Percentiles rank a stretch among this genome's conserved stretches.
Conservation (phyloP, 331 rosid genomes). For the Ulmus americana region DNA sequence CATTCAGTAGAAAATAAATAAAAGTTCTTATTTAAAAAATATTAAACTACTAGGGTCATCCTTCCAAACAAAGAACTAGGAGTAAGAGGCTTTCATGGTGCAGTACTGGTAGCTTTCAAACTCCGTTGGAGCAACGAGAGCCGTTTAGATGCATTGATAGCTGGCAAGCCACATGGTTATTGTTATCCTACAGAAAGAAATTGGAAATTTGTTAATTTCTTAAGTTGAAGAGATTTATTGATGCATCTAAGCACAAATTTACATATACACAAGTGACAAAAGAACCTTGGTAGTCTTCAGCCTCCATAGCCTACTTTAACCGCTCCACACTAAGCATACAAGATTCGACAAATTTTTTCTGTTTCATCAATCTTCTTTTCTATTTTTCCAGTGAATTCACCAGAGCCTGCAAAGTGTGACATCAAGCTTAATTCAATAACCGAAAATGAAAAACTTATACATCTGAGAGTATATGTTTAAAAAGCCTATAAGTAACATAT, state of each 20-base stretch:
- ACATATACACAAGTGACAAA: constrained; percentile 11
- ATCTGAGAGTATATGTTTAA: background rate
- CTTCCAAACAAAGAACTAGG: constrained; percentile 74
- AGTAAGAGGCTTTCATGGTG: constrained; percentile 73
- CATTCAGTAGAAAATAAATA: background rate
- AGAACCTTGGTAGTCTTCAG: constrained; percentile 81
- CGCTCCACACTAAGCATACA: constrained; percentile 67
- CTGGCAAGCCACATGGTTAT: constrained; percentile 76
- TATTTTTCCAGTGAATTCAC: constrained; percentile 57
- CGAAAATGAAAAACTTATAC: constrained; percentile 1
- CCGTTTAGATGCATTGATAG: constrained; percentile 67
- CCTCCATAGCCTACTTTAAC: constrained; percentile 61
- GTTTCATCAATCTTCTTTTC: constrained; percentile 52
- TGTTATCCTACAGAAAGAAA: constrained; percentile 49
- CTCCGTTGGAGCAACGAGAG: constrained; percentile 71
- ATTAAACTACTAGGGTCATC: constrained; percentile 56
- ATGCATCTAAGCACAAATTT: constrained; percentile 19
- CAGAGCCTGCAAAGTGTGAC: constrained; percentile 45
- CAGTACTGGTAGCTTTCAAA: constrained; percentile 40
- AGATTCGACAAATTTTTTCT: constrained; percentile 54
- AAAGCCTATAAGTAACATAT: constrained; percentile 1
- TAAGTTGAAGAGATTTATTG: background rate
- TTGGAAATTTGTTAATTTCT: background rate
- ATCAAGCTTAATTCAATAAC: constrained; percentile 18
- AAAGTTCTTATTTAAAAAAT: constrained; percentile 9